A percentile compares a stretch with the other conserved stretches of the same genome.
phyloP scores from a whole-genome alignment of 192 early-diverging fungal genomes.

The Piromyces finnis region DNA sequence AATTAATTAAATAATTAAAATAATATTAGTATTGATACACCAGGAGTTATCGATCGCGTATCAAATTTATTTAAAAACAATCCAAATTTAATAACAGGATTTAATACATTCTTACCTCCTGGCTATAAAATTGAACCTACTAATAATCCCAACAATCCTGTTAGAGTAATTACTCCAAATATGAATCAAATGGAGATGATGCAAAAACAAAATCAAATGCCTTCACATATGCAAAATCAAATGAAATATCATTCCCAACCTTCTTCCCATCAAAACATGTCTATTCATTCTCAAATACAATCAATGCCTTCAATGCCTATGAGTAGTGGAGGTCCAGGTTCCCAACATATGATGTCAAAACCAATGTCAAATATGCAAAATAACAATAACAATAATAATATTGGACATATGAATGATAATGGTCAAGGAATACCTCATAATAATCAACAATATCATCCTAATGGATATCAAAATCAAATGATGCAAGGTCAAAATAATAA shows the following conservation, averaged over 20 bases:
- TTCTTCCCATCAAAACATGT: neutral
- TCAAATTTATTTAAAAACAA: conserved; percentile 86
- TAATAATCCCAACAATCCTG: conserved; percentile 55
- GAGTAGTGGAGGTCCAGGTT: neutral
- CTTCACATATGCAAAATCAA: neutral
- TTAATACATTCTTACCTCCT: conserved; percentile 98
- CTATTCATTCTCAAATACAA: neutral
- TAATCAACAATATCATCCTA: neutral
- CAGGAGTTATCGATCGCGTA: conserved; percentile 92
- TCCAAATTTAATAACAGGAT: conserved; percentile 79
- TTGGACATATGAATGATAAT: neutral
- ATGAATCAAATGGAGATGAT: neutral
- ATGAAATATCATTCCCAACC: neutral
- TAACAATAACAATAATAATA: neutral
- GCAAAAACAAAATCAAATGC: neutral
- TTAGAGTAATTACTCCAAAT: conserved; percentile 77
- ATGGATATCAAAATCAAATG: neutral
- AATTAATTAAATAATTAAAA: too few relatives aligned
- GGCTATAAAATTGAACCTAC: conserved; percentile 91
- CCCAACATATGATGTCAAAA: neutral
- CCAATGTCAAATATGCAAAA: neutral
- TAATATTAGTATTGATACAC: conserved; percentile 69
- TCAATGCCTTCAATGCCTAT: neutral
- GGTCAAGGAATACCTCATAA: neutral
- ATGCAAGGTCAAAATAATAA: neutral